Percentiles rank a stretch among this genome's conserved stretches.
Conservation (phyloP, 768 basidiomycete genomes). For the Pulveroboletus frians region DNA sequence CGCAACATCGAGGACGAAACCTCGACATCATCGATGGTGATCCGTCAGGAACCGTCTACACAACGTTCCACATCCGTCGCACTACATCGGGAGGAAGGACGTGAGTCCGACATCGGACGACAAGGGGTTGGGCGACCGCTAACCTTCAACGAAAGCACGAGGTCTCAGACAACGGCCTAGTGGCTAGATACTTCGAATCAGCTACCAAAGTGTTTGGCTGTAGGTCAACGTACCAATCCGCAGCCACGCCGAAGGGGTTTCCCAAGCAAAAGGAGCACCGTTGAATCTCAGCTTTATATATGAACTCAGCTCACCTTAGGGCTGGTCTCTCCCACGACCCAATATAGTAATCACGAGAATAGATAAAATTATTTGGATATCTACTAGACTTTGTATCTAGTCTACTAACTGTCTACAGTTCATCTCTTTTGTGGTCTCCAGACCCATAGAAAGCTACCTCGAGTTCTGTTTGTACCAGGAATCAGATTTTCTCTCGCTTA, state of each 20-base stretch:
- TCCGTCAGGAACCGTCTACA: conserved; percentile 5
- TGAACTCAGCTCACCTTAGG: conserved; percentile 18
- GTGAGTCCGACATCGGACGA: not conserved
- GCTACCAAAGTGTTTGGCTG: not conserved
- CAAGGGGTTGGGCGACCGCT: not conserved
- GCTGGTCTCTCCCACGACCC: conserved; percentile 26
- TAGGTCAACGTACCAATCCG: conserved; percentile 6
- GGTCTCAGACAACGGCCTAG: conserved; percentile 17
- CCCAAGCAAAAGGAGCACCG: conserved; percentile 10
- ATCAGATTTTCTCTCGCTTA: conserved; percentile 1
- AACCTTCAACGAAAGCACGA: conserved; percentile 7
- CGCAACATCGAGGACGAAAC: not conserved
- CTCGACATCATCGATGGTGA: conserved; percentile 11
- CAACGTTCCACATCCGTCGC: conserved; percentile 15
- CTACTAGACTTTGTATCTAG: not conserved
- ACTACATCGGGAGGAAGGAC: not conserved
- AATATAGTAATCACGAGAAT: conserved; percentile 1
- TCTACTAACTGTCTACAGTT: conserved; percentile 30
- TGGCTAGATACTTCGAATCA: conserved; percentile 9
- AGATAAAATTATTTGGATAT: not conserved
- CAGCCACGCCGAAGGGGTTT: conserved; percentile 32
- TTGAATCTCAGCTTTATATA: conserved; percentile 8
- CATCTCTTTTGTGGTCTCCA: conserved; percentile 32
- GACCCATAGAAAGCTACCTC: conserved; percentile 47
- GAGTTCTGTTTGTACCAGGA: conserved; percentile 41